Evolutionary conservation across 495 filamentous ascomycete genomes (phyloP).

Genomic region (Penicillium antarcticum): DNA sequence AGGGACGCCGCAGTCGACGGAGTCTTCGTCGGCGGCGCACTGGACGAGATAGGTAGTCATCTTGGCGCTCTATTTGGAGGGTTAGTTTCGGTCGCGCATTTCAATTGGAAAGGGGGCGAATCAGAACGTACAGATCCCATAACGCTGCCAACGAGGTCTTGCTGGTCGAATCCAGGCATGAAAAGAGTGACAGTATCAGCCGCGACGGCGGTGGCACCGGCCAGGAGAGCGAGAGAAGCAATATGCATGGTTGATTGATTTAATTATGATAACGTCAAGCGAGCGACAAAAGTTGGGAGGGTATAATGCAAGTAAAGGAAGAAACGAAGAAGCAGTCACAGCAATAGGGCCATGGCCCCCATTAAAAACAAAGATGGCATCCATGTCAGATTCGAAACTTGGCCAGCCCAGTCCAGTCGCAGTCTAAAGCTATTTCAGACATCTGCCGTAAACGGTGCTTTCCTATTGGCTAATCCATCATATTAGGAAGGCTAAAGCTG

Average conservation of each 20-base stretch:
- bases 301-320: not conserved
- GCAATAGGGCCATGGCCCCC: not conserved
- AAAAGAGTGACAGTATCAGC: constrained; percentile 15
- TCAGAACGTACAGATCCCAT: constrained; percentile 7
- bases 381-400: not conserved
- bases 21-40: not conserved
- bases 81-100: not conserved
- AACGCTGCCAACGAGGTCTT: constrained; percentile 4
- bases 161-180: constrained; percentile 12
- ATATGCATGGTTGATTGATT: constrained; percentile 5
- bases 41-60: constrained; percentile 13
- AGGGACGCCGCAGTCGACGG: constrained; percentile 3
- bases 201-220: constrained; percentile 4
- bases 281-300: not conserved
- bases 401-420: not conserved
- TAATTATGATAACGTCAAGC: not conserved
- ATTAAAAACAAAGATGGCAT: not conserved
- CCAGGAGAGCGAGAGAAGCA: constrained; percentile 14
- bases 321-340: not conserved
- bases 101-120: not conserved
- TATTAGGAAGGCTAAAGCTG: not conserved
- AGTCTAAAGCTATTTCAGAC: not conserved
- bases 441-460: not conserved
- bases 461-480: not conserved
- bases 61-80: constrained; percentile 1